Evolutionary conservation across 2,329 filamentous ascomycete genomes (phyloP), one percentile per base, ranked within the genome.

Genomic region (Whalleya microplaca): DNA sequence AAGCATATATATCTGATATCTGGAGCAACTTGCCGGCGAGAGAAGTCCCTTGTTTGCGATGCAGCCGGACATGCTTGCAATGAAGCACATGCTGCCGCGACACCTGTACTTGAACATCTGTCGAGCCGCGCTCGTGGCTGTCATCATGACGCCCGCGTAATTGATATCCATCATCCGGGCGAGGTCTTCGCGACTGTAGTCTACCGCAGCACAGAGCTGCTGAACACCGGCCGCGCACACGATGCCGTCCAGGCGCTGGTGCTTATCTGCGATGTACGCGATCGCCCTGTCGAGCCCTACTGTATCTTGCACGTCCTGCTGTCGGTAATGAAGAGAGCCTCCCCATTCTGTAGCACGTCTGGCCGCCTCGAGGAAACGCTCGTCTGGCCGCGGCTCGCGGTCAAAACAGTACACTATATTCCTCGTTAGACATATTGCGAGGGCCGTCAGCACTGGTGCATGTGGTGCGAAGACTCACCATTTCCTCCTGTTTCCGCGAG

Each of bases 401-500:
- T 86, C 84, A 37, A 86, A 73, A 27, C 81, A 82, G 67, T 85
- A 85, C 2, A 85, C 83, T 82, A 41, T n/a, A n/a, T n/a, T n/a
- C n/a, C n/a, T n/a, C n/a, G n/a, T n/a, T n/a, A n/a, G n/a, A n/a
- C n/a, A n/a, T n/a, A n/a, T n/a, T n/a, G n/a, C n/a, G n/a, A n/a
- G n/a, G n/a, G n/a, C n/a, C n/a, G n/a, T n/a, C n/a, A n/a, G n/a
- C n/a, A n/a, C n/a, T n/a, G n/a, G n/a, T n/a, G n/a, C n/a, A n/a
- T n/a, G n/a, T n/a, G n/a, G n/a, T n/a, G n/a, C n/a, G 27, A 29
- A 12, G 27, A 67, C 69, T 47, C 65, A 84, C 83, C 83, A 62
- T 78, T 89, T 21, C 88, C 90, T 19, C 90, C 90, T 21, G 89
- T 89, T 72, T 93, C 89, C 12, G 91, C 77, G 14, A 93, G 75